Percentiles rank a stretch among this genome's conserved stretches.
These are phyloP conservation scores for Flaveria sonorensis DNA, from an alignment of 129 eudicot genomes.

Conservation along the genomic window DNA sequence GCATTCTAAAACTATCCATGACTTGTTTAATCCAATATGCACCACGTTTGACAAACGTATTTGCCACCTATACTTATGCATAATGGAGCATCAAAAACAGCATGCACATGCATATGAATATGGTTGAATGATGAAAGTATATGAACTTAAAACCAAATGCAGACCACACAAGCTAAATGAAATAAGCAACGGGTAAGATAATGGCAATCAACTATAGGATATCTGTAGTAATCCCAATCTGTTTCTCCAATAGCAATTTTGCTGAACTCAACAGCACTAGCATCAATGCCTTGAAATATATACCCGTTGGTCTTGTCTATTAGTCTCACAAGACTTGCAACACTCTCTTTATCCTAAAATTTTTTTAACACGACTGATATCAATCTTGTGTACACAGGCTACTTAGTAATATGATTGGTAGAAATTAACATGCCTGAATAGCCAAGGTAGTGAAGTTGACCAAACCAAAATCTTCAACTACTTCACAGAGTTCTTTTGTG, in stretches of 20 bases:
- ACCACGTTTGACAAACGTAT: background rate
- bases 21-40: background rate
- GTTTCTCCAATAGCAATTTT: constrained; percentile 73
- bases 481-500: constrained; percentile 91
- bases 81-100: background rate
- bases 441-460: constrained; percentile 86
- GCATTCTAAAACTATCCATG: too few relatives aligned
- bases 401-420: background rate
- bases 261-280: constrained; percentile 88
- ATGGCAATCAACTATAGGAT: constrained; percentile 54
- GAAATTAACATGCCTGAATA: constrained; percentile 57
- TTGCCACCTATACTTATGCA: background rate
- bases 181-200: background rate
- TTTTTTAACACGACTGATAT: too few relatives aligned
- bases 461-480: constrained; percentile 66
- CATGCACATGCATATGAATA: background rate
- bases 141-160: background rate
- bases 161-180: background rate
- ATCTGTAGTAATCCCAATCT: constrained; percentile 64
- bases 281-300: constrained; percentile 83
- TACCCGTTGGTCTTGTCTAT: constrained; percentile 90
- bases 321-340: constrained; percentile 78
- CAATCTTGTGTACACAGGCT: background rate
- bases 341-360: constrained; percentile 72
- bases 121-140: background rate